Evolutionary conservation across 1,284 basidiomycete genomes (phyloP).

Genomic region (Takashimella koratensis): DNA sequence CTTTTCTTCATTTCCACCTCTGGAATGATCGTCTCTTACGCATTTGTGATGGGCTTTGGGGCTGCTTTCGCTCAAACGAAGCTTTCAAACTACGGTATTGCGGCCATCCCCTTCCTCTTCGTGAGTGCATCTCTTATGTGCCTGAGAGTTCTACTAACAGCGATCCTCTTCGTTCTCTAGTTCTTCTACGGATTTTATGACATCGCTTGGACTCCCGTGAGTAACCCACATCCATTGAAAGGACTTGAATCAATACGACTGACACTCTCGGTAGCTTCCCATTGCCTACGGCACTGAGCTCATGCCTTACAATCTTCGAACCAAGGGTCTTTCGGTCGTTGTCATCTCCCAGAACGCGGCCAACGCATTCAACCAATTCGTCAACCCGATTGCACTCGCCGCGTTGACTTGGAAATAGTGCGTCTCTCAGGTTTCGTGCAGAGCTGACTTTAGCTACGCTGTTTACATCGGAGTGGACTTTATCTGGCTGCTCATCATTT

Average conservation of each 20-base stretch:
- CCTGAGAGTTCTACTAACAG: too few relatives aligned
- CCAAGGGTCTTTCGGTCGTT: slow-evolving; percentile 16
- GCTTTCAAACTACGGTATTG: slow-evolving; percentile 5
- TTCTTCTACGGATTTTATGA: slow-evolving; percentile 14
- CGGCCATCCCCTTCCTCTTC: slow-evolving; percentile 19
- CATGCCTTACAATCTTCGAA: slow-evolving; percentile 14
- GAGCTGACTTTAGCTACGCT: too few relatives aligned
- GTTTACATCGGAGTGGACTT: slow-evolving; percentile 12
- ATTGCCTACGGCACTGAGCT: too few relatives aligned
- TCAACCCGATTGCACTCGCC: slow-evolving; percentile 15
- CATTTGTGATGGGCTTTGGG: slow-evolving; percentile 12
- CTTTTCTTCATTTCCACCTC: slow-evolving; percentile 18
- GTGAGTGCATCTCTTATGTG: too few relatives aligned
- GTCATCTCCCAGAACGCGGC: slow-evolving; percentile 6
- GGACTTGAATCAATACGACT: too few relatives aligned
- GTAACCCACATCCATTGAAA: too few relatives aligned
- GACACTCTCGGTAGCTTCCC: too few relatives aligned
- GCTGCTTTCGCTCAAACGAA: slow-evolving; percentile 12
- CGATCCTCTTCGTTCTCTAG: too few relatives aligned
- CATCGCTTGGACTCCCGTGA: slow-evolving; percentile 13
- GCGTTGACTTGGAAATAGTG: slow-evolving; percentile 7
- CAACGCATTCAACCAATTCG: slow-evolving; percentile 14
- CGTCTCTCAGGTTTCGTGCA: too few relatives aligned
- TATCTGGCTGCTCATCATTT: slow-evolving; percentile 8
- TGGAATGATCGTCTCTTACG: slow-evolving; percentile 14